Conservation (phyloP, 2,329 filamentous ascomycete genomes). For the Eutypella sp. region DNA sequence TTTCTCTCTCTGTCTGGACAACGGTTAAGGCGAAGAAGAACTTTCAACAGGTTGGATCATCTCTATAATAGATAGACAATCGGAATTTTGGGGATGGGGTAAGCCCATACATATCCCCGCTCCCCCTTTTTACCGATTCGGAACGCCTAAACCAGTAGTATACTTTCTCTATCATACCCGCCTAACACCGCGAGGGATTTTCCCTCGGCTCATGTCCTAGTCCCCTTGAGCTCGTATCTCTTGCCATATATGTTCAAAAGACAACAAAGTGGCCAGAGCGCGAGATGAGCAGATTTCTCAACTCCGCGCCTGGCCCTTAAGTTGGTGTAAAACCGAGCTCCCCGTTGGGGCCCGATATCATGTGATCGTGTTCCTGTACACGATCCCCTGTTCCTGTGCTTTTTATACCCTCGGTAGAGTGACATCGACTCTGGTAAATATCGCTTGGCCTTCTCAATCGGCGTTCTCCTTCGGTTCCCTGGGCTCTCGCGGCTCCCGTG, state of each 20-base stretch:
- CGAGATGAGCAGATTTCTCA: not conserved
- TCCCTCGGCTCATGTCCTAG: not conserved
- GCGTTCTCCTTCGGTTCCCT: constrained; percentile 18
- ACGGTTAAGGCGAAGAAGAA: too few species aligned
- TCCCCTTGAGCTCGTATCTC: not conserved
- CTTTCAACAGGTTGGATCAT: too few species aligned
- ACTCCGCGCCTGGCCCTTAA: not conserved
- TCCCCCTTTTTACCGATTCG: not conserved
- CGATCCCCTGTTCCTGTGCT: too few species aligned
- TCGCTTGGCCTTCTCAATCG: constrained; percentile 11
- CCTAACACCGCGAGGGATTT: too few species aligned
- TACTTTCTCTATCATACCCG: too few species aligned
- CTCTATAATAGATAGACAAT: too few species aligned
- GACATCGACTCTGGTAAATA: too few species aligned
- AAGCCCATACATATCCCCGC: too few species aligned
- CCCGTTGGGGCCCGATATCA: not conserved
- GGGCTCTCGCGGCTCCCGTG: constrained; percentile 42
- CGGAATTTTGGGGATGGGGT: too few species aligned
- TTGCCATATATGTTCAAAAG: not conserved
- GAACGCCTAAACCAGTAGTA: not conserved
- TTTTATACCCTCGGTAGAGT: too few species aligned
- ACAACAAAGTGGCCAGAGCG: not conserved
- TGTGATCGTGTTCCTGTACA: not conserved
- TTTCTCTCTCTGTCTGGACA: too few species aligned
- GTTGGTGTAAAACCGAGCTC: not conserved